phyloP scores from a whole-genome alignment of 2,329 filamentous ascomycete genomes.

The Alternaria viburni region DNA sequence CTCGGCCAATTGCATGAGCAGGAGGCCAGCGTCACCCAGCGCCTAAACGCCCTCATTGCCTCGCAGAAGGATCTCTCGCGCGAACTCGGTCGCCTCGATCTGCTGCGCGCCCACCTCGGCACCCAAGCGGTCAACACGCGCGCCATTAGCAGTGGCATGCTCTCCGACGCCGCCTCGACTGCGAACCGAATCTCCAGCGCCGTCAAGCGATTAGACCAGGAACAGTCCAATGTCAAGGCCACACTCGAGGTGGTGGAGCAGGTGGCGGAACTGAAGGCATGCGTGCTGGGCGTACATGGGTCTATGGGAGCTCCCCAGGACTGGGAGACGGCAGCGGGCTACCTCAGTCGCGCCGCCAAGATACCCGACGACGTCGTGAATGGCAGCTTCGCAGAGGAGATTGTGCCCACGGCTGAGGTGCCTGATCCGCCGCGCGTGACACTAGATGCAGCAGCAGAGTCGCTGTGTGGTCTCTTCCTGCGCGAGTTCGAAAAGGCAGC shows the following conservation, averaged over 20 bases:
- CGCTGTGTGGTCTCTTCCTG: slow-evolving; percentile 86
- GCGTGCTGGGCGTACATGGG: slow-evolving; percentile 89
- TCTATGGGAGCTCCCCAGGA: slow-evolving; percentile 98
- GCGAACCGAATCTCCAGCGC: slow-evolving; percentile 84
- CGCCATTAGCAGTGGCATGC: slow-evolving; percentile 86
- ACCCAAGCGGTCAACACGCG: slow-evolving; percentile 85
- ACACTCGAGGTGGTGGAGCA: slow-evolving; percentile 93
- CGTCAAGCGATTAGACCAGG: slow-evolving; percentile 85
- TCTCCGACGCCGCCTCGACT: slow-evolving; percentile 82
- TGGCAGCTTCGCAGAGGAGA: slow-evolving; percentile 85
- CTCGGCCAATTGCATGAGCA: slow-evolving; percentile 76
- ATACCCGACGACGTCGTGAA: slow-evolving; percentile 81
- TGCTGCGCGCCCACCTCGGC: slow-evolving; percentile 85
- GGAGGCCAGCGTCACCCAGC: slow-evolving; percentile 75
- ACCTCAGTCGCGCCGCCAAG: slow-evolving; percentile 81
- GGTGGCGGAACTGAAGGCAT: slow-evolving; percentile 95
- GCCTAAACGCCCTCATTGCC: slow-evolving; percentile 76
- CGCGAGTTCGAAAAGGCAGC: slow-evolving; percentile 95
- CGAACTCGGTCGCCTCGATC: slow-evolving; percentile 84
- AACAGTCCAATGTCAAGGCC: slow-evolving; percentile 89
- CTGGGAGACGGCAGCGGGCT: slow-evolving; percentile 95
- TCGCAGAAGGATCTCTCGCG: slow-evolving; percentile 87
- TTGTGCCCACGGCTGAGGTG: slow-evolving; percentile 94
- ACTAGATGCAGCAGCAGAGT: slow-evolving; percentile 84
- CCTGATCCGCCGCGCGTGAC: slow-evolving; percentile 90